Conservation (phyloP, 2,329 filamentous ascomycete species). For the Neobulgaria alba region DNA sequence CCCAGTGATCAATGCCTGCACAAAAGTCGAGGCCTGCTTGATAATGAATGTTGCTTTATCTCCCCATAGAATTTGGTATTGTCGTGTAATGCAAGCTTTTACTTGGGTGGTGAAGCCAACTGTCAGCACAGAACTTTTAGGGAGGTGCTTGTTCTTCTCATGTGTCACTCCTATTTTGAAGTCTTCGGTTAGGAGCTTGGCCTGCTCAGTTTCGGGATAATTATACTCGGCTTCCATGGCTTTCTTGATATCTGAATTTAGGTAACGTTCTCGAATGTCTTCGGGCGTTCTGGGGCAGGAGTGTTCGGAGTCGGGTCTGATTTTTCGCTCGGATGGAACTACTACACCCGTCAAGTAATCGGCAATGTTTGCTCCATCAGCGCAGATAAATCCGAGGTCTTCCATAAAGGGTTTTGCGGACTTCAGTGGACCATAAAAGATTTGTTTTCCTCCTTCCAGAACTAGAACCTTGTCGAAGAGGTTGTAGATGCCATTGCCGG, state of each 20-base stretch:
- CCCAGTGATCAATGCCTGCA: slow-evolving; percentile 53
- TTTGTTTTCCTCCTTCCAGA: slow-evolving; percentile 54
- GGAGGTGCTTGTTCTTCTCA: slow-evolving; percentile 39
- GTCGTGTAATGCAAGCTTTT: slow-evolving; percentile 45
- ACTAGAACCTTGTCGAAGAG: slow-evolving; percentile 62
- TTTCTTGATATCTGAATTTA: background rate
- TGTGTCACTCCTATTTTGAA: background rate
- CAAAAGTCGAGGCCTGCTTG: slow-evolving; percentile 34
- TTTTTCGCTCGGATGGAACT: slow-evolving; percentile 27
- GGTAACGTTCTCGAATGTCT: slow-evolving; percentile 53
- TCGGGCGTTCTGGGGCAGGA: slow-evolving; percentile 55
- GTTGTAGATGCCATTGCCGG: slow-evolving; percentile 58
- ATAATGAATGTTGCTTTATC: slow-evolving; percentile 30
- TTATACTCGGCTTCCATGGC: background rate
- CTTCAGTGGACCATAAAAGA: slow-evolving; percentile 52
- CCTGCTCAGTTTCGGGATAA: slow-evolving; percentile 49
- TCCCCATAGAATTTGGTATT: slow-evolving; percentile 58
- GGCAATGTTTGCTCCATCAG: slow-evolving; percentile 50
- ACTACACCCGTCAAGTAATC: slow-evolving; percentile 48
- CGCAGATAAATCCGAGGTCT: slow-evolving; percentile 51
- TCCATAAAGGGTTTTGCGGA: slow-evolving; percentile 57
- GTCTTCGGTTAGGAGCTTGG: slow-evolving; percentile 38
- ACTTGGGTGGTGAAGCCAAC: slow-evolving; percentile 47
- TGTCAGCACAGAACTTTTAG: slow-evolving; percentile 46
- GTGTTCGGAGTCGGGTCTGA: slow-evolving; percentile 50